Conservation (phyloP, 176 grass and related monocot species). For the Carex cristatella region DNA sequence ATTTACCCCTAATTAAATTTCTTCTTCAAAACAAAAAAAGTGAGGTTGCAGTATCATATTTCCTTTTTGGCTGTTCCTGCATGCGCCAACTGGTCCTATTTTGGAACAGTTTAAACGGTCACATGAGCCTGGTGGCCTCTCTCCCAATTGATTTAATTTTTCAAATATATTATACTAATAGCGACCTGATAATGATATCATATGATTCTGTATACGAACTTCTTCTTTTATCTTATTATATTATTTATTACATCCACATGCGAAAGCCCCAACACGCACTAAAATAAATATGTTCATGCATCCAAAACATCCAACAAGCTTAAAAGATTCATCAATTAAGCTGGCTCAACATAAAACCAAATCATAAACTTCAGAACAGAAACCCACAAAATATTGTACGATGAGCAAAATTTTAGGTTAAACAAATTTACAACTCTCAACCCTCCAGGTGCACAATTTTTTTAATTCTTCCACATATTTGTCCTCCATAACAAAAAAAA, state of each 20-base stretch:
- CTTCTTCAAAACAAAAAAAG: background rate
- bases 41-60: constrained; percentile 1
- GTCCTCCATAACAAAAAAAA: background rate
- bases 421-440: background rate
- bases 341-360: background rate
- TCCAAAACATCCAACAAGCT: background rate
- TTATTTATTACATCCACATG: too few relatives aligned
- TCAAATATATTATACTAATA: background rate
- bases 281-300: background rate
- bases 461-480: background rate
- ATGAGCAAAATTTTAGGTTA: background rate
- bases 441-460: background rate
- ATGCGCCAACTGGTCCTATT: background rate
- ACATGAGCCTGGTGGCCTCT: background rate
- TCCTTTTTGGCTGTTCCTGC: background rate
- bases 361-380: background rate
- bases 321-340: background rate
- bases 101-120: background rate
- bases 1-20: too few relatives aligned
- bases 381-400: background rate
- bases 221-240: background rate
- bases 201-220: background rate
- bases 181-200: background rate
- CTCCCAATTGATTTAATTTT: background rate
- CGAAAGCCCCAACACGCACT: background rate